These are phyloP conservation scores for Cruciata laevipes DNA, from an alignment of 257 asterid genomes.

Conservation along the genomic window DNA sequence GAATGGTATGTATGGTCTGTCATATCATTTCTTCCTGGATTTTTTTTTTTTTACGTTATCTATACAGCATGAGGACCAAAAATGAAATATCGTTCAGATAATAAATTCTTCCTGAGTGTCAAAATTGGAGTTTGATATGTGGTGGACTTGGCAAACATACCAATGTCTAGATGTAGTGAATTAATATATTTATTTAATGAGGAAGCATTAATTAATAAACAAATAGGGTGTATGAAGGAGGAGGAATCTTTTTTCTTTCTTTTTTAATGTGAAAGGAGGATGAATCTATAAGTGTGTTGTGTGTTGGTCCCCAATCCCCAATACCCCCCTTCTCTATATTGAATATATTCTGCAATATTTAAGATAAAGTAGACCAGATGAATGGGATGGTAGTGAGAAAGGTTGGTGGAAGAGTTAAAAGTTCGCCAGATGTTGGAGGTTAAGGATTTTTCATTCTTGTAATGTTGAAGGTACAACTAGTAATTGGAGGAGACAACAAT, in stretches of 20 bases:
- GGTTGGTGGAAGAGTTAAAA: not conserved
- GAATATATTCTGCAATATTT: not conserved
- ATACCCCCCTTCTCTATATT: not conserved
- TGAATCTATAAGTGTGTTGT: not conserved
- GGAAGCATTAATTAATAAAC: not conserved
- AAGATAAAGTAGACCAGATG: not conserved
- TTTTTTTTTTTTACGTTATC: not conserved
- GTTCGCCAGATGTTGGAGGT: not conserved
- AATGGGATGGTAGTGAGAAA: not conserved
- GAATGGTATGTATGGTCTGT: not conserved
- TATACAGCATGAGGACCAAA: not conserved
- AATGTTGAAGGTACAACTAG: conserved; percentile 1
- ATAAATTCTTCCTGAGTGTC: not conserved
- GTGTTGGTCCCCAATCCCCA: conserved; percentile 9
- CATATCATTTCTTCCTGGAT: not conserved
- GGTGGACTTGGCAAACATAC: not conserved
- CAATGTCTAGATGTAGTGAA: not conserved
- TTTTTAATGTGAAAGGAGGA: not conserved
- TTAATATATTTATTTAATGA: not conserved
- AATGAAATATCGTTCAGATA: not conserved
- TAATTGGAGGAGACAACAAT: conserved; percentile 10
- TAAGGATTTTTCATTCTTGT: conserved; percentile 10
- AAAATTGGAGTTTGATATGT: not conserved
- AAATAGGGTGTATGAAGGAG: not conserved
- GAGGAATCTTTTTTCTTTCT: not conserved